Evolutionary conservation across 352 stramenopile species (phyloP).

Genomic region (Pythium aristosporum): DNA sequence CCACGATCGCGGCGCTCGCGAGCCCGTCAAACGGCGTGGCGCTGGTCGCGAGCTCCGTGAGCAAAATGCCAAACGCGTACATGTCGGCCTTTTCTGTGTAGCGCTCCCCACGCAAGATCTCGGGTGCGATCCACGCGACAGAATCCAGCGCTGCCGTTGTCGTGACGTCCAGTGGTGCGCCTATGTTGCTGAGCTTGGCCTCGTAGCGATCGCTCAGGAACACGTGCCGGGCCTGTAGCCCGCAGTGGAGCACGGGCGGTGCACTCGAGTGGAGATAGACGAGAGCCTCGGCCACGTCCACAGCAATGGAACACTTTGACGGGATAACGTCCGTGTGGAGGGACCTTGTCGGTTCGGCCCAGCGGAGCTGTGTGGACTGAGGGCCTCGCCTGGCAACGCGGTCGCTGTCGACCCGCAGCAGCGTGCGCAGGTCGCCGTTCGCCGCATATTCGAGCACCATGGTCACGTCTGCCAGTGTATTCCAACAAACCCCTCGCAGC

Average conservation of each 20-base stretch:
- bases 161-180: slow-evolving; percentile 69
- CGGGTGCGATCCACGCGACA: slow-evolving; percentile 80
- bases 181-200: slow-evolving; percentile 86
- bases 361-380: slow-evolving; percentile 44
- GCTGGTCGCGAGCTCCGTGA: slow-evolving; percentile 73
- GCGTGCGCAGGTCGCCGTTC: slow-evolving; percentile 54
- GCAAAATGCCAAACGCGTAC: slow-evolving; percentile 82
- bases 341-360: slow-evolving; percentile 11
- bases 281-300: slow-evolving; percentile 76
- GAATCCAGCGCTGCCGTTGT: slow-evolving; percentile 76
- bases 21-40: slow-evolving; percentile 51
- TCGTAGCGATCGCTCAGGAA: slow-evolving; percentile 62
- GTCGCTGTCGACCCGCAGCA: slow-evolving; percentile 49
- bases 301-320: slow-evolving; percentile 58
- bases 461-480: slow-evolving; percentile 54
- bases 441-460: slow-evolving; percentile 82
- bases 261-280: slow-evolving; percentile 78
- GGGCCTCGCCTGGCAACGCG: slow-evolving; percentile 38
- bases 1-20: slow-evolving; percentile 39
- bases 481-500: slow-evolving; percentile 72
- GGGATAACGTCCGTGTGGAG: slow-evolving; percentile 1
- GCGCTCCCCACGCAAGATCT: slow-evolving; percentile 81
- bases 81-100: slow-evolving; percentile 87
- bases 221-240: slow-evolving; percentile 86
- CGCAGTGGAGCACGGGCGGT: slow-evolving; percentile 75